Percentiles rank a stretch among this genome's conserved stretches.
phyloP scores from a whole-genome alignment of 2,329 filamentous ascomycete species.

The Aspergillus fischeri region DNA sequence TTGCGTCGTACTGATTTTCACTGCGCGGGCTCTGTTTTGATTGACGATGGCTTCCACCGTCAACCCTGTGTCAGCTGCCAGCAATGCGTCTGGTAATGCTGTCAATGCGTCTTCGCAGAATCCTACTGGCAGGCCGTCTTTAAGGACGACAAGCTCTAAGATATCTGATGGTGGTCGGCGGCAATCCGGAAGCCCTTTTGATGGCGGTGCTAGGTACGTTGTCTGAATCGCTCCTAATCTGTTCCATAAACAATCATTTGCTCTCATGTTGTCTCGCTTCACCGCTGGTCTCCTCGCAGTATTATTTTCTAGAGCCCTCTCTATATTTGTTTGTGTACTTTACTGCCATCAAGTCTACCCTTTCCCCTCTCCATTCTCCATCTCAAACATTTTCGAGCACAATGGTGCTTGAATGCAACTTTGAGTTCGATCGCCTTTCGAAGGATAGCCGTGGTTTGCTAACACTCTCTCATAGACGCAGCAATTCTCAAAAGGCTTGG shows the following conservation, averaged over 20 bases:
- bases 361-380: not conserved
- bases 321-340: not conserved
- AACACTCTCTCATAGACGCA: constrained; percentile 37
- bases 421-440: not conserved
- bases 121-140: constrained; percentile 39
- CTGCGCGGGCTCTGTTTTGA: constrained; percentile 30
- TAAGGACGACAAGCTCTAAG: constrained; percentile 51
- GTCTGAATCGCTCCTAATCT: constrained; percentile 9
- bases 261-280: constrained; percentile 8
- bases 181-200: constrained; percentile 53
- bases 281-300: constrained; percentile 10
- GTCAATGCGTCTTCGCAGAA: constrained; percentile 35
- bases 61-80: constrained; percentile 35
- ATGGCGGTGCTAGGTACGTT: constrained; percentile 53
- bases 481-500: constrained; percentile 58
- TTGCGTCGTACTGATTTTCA: constrained; percentile 34
- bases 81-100: constrained; percentile 35
- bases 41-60: constrained; percentile 39
- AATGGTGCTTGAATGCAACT: not conserved
- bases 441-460: not conserved
- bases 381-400: not conserved
- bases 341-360: not conserved
- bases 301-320: not conserved
- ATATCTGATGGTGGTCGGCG: constrained; percentile 51
- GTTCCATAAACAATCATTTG: constrained; percentile 1